Base-by-base conservation (phyloP, 768 basidiomycete genomes). In the Hysterangium stoloniferum region DNA sequence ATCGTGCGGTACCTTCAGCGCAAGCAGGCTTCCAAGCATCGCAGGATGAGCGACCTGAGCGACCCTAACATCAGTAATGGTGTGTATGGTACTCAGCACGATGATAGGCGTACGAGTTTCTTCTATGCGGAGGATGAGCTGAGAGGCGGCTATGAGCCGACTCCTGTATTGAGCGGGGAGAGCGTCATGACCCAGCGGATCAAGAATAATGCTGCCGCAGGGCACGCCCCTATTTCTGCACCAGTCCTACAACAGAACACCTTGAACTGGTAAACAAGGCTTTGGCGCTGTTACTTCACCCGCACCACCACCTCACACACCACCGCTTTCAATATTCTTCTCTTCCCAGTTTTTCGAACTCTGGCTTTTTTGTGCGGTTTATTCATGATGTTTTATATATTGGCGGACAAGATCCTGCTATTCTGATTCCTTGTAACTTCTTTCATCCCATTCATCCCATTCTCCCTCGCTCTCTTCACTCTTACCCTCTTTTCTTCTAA, bases 121-220 rank as follows among this genome's bases (percentile, higher is more conserved):
- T 92, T 90, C 66, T 92, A 79, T 60, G 88, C 88, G 3, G 89
- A 90, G 68, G 88, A 92, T 62, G 84, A 81, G 55, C 64, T 92
- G 63, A 70, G 84, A 34, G 81, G 81, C 76, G 59, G 64, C 67
- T 28, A 63, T 35, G 65, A 66, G 46, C 63, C 59, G 37, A 55
- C 56, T 15, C 64, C 52, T 24, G 60, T 54, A n/a, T 62, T 62
- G 27, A 49, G 51, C 2, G 65, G 55, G 19, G 52, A 55, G 37
- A 45, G 56, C 43, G 47, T 44, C 35, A 75, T 77, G 73, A 74
- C 72, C 50, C 77, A 84, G 68, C 72, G 85, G 42, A 70, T 80
- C 58, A 69, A 73, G 52, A 72, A 86, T 34, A 61, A 72, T 24
- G 74, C 84, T n/a, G 73, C 64, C 17, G 68, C 78, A 32, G 38